Base-by-base conservation (phyloP, 305 asterid species). In the Striga hermonthica region DNA sequence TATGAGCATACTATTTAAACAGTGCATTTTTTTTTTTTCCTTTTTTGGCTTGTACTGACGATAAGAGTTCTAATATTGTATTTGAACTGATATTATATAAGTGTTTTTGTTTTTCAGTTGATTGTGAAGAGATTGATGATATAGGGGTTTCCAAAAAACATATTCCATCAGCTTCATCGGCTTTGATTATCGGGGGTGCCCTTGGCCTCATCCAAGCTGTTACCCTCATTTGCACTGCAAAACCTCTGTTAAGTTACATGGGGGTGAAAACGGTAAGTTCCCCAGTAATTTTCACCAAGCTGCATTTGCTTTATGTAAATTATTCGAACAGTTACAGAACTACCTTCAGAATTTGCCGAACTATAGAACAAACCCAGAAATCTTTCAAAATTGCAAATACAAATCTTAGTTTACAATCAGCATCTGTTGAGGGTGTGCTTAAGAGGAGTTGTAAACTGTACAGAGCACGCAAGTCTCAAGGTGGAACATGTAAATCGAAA, bases 141-240 rank as follows among this genome's bases (percentile, higher is more conserved):
- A 55, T 60, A 1, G 9, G 49, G 60, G 53, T 55, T 44, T 54
- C 13, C 60, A 72, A 67, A 68, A 78, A 81, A 62, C 75, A 75
- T 57, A 72, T 78, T 48, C 73, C 90, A 28, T 75, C 90, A 50
- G 90, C 90, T 40, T 81, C 90, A 38, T 72, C 85, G 4, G 87
- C 90, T n/a, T 45, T 84, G 62, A 15, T 78, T 8, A 80, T 84
- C 36, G 90, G 87, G 13, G 76, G 68, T 4, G 66, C 62, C 50
- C 82, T 80, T 11, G 84, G 84, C 57, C 73, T 80, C 57, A 22
- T 77, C 65, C 80, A 80, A 74, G 74, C 84, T 37, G n/a, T 55
- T 15, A 39, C 75, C 55, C 75, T 80, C 15, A 77, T 80, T 6
- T 55, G 45, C 7, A 65, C 75, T 5, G 82, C 82, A 49, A 74